These are phyloP conservation scores for Metarhizium humberi DNA, from an alignment of 2,329 filamentous ascomycete species.

Conservation along the genomic window DNA sequence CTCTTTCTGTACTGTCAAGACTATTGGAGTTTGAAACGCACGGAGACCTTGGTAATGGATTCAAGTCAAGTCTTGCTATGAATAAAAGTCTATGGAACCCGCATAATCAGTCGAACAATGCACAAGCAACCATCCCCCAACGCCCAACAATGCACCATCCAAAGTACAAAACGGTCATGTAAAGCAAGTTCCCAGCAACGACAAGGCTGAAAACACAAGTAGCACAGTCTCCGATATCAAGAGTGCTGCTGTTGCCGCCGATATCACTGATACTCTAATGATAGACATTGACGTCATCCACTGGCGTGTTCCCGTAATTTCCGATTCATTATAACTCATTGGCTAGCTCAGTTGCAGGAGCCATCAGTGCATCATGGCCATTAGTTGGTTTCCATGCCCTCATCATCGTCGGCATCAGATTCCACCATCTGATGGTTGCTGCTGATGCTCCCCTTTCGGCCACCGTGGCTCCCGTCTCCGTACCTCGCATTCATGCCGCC, in stretches of 20 bases:
- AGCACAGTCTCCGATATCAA: background rate
- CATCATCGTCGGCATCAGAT: conserved; percentile 50
- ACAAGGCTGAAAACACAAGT: no score
- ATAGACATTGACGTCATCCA: background rate
- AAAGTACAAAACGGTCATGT: background rate
- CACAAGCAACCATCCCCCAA: background rate
- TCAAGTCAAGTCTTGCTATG: no score
- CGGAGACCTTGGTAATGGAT: no score
- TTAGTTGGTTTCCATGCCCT: conserved; percentile 51
- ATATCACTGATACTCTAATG: background rate
- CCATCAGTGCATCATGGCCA: background rate
- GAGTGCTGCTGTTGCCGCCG: background rate
- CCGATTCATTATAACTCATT: background rate
- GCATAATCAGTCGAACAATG: background rate
- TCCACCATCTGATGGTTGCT: conserved; percentile 49
- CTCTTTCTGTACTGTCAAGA: no score
- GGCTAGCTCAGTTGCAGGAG: background rate
- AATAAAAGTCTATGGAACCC: no score
- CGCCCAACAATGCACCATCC: conserved; percentile 7
- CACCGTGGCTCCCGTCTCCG: conserved; percentile 27
- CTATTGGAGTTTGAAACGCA: no score
- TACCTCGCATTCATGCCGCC: conserved; percentile 37
- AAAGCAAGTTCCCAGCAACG: no score
- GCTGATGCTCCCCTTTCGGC: conserved; percentile 50
- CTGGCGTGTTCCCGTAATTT: background rate